Evolutionary conservation across 345 rosid species (phyloP), one percentile per base, ranked within the genome.

Genomic region (Eucalyptus sideroxylon): DNA sequence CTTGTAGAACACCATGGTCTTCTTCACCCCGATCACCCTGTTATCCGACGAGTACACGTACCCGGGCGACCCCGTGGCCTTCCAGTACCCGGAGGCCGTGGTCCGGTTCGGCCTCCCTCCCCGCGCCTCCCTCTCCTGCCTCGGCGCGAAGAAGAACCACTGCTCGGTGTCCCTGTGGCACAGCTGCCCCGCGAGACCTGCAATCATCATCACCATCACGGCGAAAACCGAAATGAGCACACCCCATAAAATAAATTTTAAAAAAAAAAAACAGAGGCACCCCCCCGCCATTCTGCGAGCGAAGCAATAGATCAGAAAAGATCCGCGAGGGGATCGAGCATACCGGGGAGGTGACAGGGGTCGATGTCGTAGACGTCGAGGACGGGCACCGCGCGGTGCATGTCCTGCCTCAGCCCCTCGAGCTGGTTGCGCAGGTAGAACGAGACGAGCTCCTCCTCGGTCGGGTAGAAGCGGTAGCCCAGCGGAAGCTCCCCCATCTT

Each of bases 61-160:
- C 56, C 94, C 91, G 31, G 99, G 98, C 42, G 99, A 96, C 27
- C 99, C 99, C 5, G 99, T 97, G 8, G 99, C 99, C 89, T 98
- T 98, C 99, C 99, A 98, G 90, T 98, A 98, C 80, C 99, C 99
- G 16, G 96, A 91, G 50, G 94, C 91, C 13, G 98, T 98, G 72
- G 96, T 96, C 55, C 99, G 90, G 80, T 93, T 94, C 1, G 98
- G 95, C 91, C 99, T 92, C 13, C 99, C 99, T 89, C 99, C 99
- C 9, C 94, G 93, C 13, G 95, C 96, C 92, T 98, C 99, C 34
- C 97, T 93, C 91, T 96, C 98, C 86, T 96, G 98, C 91, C 97
- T 94, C 26, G 96, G 96, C 17, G 93, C 90, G 69, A 98, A 96
- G 97, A 96, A 98, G 93, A 97, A 98, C 99, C 99, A 98, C 89